These are phyloP conservation scores for Kodamaea neixiangensis DNA, from an alignment of 805 yeast genomes.

Conservation along the genomic window DNA sequence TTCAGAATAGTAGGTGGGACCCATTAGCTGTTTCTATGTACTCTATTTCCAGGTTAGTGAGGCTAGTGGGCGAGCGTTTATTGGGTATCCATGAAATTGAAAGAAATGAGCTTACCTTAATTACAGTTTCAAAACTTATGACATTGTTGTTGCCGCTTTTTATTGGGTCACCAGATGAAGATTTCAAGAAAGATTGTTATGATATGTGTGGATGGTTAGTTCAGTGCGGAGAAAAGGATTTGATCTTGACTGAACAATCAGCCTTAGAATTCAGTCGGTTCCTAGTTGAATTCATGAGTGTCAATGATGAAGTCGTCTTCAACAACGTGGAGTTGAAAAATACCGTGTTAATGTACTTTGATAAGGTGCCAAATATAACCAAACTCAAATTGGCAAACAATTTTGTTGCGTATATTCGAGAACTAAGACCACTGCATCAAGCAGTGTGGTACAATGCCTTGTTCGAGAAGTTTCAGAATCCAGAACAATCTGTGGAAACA, in stretches of 20 bases:
- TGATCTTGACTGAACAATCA: constrained; percentile 42
- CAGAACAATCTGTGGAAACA: constrained; percentile 40
- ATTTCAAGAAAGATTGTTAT: constrained; percentile 41
- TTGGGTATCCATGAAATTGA: constrained; percentile 32
- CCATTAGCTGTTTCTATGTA: not conserved
- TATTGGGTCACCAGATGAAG: constrained; percentile 20
- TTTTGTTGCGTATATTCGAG: constrained; percentile 14
- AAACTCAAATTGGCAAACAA: constrained; percentile 21
- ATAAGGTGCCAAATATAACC: constrained; percentile 18
- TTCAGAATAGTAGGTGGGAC: not conserved
- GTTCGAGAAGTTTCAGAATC: constrained; percentile 29
- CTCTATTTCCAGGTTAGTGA: constrained; percentile 13
- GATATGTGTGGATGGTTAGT: constrained; percentile 52
- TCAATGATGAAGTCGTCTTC: constrained; percentile 28
- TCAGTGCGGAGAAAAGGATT: constrained; percentile 38
- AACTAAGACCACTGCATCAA: constrained; percentile 15
- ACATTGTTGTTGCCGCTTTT: constrained; percentile 26
- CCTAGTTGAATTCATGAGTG: constrained; percentile 28
- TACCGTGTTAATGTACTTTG: constrained; percentile 14
- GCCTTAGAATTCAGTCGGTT: constrained; percentile 32
- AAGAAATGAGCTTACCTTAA: constrained; percentile 41
- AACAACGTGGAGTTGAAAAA: constrained; percentile 13
- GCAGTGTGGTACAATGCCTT: constrained; percentile 31
- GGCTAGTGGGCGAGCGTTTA: constrained; percentile 34
- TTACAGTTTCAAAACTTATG: constrained; percentile 34